Percentiles rank a stretch among this genome's conserved stretches.
Conservation (phyloP, 179 eudicot genomes). For the Sideroxylon spinosum region DNA sequence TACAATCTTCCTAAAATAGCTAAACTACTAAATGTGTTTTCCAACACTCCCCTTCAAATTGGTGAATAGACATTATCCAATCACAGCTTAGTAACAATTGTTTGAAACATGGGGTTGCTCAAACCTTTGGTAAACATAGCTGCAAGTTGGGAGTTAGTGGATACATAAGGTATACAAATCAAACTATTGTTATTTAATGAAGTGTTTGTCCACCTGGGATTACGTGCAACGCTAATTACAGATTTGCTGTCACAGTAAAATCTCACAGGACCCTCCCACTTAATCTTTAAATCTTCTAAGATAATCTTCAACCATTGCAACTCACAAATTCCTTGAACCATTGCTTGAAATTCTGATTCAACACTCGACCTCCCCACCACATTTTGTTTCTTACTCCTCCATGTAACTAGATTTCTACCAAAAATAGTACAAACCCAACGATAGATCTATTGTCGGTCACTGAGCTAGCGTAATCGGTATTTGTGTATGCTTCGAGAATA, state of each 20-base stretch:
- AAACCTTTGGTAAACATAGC: background rate
- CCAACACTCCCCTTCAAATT: background rate
- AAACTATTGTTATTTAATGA: background rate
- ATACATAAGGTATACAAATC: background rate
- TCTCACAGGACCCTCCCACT: background rate
- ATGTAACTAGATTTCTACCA: background rate
- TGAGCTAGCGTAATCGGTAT: background rate
- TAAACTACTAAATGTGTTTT: no score
- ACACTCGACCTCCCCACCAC: background rate
- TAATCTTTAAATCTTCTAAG: background rate
- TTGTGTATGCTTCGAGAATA: background rate
- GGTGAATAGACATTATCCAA: background rate
- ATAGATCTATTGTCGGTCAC: background rate
- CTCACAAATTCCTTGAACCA: background rate
- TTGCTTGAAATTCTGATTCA: background rate
- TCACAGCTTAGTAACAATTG: background rate
- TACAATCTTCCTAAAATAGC: no score
- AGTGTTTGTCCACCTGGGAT: background rate
- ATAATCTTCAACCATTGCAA: background rate
- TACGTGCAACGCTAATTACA: background rate
- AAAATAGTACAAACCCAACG: background rate
- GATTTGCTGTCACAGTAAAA: background rate
- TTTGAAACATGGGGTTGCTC: background rate
- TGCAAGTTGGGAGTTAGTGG: background rate
- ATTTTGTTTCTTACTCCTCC: background rate